These are phyloP conservation scores for Leccinellum albellum DNA, from an alignment of 768 basidiomycete genomes.

Conservation along the genomic window DNA sequence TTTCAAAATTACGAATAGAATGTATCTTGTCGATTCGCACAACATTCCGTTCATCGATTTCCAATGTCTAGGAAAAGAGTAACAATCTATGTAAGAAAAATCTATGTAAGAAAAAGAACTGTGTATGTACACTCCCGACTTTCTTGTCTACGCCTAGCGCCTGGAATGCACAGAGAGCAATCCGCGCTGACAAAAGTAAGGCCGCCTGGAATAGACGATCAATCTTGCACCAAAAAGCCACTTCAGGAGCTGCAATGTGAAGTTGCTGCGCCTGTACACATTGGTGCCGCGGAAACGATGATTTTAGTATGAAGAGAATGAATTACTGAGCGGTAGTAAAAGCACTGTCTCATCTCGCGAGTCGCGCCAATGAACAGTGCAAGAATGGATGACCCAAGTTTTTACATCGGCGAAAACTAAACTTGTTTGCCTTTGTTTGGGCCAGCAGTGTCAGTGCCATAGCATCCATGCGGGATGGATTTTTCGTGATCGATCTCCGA, in stretches of 20 bases:
- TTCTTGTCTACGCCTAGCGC: slow-evolving; percentile 6
- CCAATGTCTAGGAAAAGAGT: background rate
- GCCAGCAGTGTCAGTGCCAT: background rate
- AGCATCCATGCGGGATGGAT: background rate
- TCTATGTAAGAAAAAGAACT: no score
- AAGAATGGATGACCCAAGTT: no score
- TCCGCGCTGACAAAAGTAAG: slow-evolving; percentile 8
- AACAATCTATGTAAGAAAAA: background rate
- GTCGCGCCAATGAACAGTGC: no score
- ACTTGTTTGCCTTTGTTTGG: slow-evolving; percentile 13
- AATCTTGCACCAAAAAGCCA: slow-evolving; percentile 28
- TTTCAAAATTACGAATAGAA: no score
- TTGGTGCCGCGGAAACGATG: slow-evolving; percentile 18
- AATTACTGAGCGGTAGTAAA: no score
- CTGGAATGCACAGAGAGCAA: background rate
- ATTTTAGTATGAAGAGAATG: background rate
- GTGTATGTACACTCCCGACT: slow-evolving; percentile 12
- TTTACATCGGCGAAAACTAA: background rate
- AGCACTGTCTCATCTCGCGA: background rate
- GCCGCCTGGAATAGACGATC: slow-evolving; percentile 6
- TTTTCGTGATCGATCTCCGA: slow-evolving; percentile 5
- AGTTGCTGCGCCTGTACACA: slow-evolving; percentile 32
- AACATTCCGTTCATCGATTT: background rate
- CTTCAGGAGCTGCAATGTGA: slow-evolving; percentile 31
- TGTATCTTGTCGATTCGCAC: background rate